Evolutionary conservation across 768 basidiomycete species (phyloP).

Genomic region (Omphalotus guepiniiformis): DNA sequence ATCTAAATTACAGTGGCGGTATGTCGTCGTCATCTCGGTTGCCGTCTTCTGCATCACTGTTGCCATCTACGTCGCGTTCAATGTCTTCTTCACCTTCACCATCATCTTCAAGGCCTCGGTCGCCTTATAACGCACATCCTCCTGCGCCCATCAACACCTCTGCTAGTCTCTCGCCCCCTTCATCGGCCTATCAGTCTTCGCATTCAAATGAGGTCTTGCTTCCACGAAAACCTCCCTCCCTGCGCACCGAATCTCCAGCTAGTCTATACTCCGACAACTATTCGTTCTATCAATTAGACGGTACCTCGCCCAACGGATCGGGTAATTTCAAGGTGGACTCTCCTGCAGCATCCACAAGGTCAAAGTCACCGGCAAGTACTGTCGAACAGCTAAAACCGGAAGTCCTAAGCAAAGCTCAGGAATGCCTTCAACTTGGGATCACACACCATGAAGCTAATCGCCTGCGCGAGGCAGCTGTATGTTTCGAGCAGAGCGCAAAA

Average conservation of each 20-base stretch:
- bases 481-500: conserved; percentile 74
- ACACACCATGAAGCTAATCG: conserved; percentile 72
- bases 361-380: not conserved
- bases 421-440: conserved; percentile 74
- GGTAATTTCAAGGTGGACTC: conserved; percentile 9
- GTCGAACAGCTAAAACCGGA: not conserved
- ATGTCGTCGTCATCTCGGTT: too few species aligned
- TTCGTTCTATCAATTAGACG: conserved; percentile 61
- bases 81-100: conserved; percentile 1
- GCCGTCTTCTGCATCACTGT: too few species aligned
- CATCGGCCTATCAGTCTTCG: conserved; percentile 4
- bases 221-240: conserved; percentile 30
- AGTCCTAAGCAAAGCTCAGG: conserved; percentile 53
- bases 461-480: conserved; percentile 61
- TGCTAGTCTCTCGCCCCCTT: conserved; percentile 9
- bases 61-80: not conserved
- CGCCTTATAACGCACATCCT: not conserved
- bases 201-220: conserved; percentile 17
- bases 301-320: conserved; percentile 35
- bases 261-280: conserved; percentile 57
- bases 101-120: not conserved
- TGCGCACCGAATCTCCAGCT: conserved; percentile 32
- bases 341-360: not conserved
- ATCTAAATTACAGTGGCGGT: too few species aligned
- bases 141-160: not conserved